Conservation (phyloP, 345 rosid genomes). For the Geranium brycei region DNA sequence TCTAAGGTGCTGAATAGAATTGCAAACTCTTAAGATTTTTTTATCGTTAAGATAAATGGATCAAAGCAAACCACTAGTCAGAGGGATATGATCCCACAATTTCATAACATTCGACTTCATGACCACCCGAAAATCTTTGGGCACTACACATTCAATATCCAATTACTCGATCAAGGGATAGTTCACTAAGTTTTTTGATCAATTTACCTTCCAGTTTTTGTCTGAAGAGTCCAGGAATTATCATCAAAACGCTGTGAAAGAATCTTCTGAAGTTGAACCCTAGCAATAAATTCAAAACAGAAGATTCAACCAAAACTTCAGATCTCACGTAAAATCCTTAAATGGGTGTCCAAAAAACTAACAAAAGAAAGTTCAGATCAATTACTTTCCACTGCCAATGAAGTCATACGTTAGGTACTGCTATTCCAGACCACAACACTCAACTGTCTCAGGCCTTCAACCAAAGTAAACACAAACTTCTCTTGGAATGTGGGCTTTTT, state of each 20-base stretch:
- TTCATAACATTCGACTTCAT: too few species aligned
- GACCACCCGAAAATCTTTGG: neutral
- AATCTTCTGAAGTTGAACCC: slow-evolving; percentile 69
- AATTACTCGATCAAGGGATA: neutral
- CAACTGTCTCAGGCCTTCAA: slow-evolving; percentile 75
- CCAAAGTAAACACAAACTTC: slow-evolving; percentile 56
- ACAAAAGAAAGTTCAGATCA: neutral
- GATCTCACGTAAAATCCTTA: neutral
- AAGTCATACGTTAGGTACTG: slow-evolving; percentile 51
- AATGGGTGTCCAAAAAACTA: too few species aligned
- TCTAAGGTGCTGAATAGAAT: too few species aligned
- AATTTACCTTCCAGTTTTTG: slow-evolving; percentile 68
- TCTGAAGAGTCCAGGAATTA: slow-evolving; percentile 58
- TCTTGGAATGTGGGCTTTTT: slow-evolving; percentile 76
- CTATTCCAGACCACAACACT: slow-evolving; percentile 61
- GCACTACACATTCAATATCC: neutral
- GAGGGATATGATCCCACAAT: neutral
- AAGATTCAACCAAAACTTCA: slow-evolving; percentile 4
- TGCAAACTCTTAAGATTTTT: neutral
- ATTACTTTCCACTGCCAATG: slow-evolving; percentile 77
- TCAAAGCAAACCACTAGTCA: neutral
- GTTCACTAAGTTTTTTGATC: neutral
- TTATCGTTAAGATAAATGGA: neutral
- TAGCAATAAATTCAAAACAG: slow-evolving; percentile 7
- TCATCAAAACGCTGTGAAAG: slow-evolving; percentile 75